Conservation (phyloP, 2,329 filamentous ascomycete genomes). For the Ascochyta viciae-villosae region DNA sequence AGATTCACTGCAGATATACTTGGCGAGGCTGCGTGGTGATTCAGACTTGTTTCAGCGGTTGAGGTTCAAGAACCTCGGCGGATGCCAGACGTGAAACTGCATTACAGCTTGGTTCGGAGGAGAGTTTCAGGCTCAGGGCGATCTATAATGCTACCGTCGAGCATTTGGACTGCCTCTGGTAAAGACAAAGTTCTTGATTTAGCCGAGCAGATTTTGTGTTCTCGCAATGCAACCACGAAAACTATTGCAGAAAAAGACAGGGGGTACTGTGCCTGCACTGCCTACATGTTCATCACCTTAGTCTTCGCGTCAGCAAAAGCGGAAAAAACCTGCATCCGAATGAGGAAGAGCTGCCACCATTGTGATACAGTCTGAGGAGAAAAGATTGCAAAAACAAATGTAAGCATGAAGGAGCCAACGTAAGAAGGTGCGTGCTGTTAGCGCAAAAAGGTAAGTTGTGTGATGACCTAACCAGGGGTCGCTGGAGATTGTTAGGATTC, state of each 20-base stretch:
- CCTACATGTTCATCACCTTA: no score
- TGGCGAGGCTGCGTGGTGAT: background rate
- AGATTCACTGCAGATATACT: background rate
- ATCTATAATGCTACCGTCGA: background rate
- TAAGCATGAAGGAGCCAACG: no score
- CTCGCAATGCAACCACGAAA: background rate
- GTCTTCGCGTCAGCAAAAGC: background rate
- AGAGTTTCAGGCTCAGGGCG: background rate
- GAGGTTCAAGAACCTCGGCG: slow-evolving; percentile 1
- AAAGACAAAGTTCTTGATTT: background rate
- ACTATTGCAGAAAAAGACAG: background rate
- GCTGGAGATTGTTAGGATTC: background rate
- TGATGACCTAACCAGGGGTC: slow-evolving; percentile 18
- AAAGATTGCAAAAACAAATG: no score
- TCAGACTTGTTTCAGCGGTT: slow-evolving; percentile 4
- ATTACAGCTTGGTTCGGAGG: slow-evolving; percentile 5
- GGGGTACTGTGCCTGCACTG: background rate
- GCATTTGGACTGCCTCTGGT: background rate
- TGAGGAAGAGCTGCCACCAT: background rate
- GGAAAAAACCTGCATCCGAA: background rate
- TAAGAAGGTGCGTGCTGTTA: no score
- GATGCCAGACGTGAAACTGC: slow-evolving; percentile 6
- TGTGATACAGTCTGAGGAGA: no score
- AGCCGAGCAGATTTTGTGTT: background rate
- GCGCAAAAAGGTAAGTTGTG: background rate